A percentile compares a stretch with the other conserved stretches of the same genome.
phyloP scores from a whole-genome alignment of 352 stramenopile genomes.

The Saprolegnia diclina region DNA sequence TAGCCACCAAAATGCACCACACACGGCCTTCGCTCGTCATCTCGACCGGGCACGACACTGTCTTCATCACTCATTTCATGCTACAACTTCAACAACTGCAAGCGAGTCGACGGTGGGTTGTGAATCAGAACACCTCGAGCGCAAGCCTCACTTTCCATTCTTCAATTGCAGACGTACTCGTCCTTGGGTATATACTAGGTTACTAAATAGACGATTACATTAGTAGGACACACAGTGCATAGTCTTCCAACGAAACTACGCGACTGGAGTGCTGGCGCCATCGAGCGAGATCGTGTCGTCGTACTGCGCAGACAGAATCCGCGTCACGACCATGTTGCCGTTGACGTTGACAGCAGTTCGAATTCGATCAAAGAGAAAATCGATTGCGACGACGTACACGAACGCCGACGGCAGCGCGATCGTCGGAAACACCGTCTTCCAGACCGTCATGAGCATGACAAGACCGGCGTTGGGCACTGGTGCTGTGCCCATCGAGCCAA shows the following conservation, averaged over 20 bases:
- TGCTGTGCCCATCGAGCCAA: constrained; percentile 53
- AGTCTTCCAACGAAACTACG: background rate
- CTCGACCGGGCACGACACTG: too few species aligned
- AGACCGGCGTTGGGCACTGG: constrained; percentile 54
- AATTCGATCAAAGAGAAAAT: constrained; percentile 59
- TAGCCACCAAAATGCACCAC: too few species aligned
- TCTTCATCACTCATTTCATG: too few species aligned
- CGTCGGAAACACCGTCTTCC: constrained; percentile 56
- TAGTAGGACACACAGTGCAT: too few species aligned
- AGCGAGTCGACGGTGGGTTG: too few species aligned
- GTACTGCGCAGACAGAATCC: constrained; percentile 44
- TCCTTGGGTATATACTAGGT: too few species aligned
- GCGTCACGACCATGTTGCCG: constrained; percentile 49
- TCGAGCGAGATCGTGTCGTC: constrained; percentile 25
- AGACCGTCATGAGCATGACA: constrained; percentile 60
- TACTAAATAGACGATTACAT: too few species aligned
- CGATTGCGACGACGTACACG: constrained; percentile 39
- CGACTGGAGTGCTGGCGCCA: background rate
- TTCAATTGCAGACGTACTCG: too few species aligned
- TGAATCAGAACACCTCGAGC: too few species aligned
- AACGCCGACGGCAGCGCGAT: constrained; percentile 26
- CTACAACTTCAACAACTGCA: too few species aligned
- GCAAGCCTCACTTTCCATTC: too few species aligned
- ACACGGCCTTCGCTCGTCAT: too few species aligned
- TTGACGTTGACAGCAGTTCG: constrained; percentile 55